A percentile compares a stretch with the other conserved stretches of the same genome.
Conservation (phyloP, 768 basidiomycete genomes). For the Rhizopogon roseolus region DNA sequence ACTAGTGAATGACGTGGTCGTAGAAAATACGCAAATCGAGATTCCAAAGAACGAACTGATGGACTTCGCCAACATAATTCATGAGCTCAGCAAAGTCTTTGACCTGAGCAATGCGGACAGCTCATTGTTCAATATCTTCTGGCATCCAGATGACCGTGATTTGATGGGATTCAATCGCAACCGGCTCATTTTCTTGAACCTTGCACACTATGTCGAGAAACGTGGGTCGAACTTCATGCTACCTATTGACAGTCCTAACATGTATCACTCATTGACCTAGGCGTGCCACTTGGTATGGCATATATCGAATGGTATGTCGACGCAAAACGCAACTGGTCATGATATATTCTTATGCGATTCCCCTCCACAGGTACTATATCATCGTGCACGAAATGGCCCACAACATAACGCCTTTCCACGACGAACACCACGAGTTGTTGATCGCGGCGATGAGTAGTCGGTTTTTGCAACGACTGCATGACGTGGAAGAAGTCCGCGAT, state of each 20-base stretch:
- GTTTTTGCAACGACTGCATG: neutral
- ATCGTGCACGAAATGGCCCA: constrained; percentile 24
- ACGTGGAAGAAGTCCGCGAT: neutral
- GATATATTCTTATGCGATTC: neutral
- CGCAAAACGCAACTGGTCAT: neutral
- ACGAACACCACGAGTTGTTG: constrained; percentile 21
- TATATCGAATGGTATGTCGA: neutral
- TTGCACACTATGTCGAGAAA: constrained; percentile 7
- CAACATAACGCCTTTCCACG: constrained; percentile 17
- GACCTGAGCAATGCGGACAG: neutral
- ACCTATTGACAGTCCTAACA: neutral
- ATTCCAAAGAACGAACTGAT: neutral
- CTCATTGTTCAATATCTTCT: constrained; percentile 8
- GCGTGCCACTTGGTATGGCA: neutral
- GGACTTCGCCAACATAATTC: constrained; percentile 4
- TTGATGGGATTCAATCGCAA: constrained; percentile 15
- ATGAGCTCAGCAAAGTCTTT: constrained; percentile 5
- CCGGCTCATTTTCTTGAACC: constrained; percentile 10
- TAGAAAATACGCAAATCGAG: neutral
- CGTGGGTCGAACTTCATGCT: neutral
- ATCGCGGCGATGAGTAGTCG: constrained; percentile 3
- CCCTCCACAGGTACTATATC: constrained; percentile 19
- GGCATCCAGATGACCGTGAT: constrained; percentile 3
- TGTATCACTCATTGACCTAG: neutral
- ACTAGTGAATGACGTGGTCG: neutral